Base-by-base conservation (phyloP, 495 filamentous ascomycete genomes). In the Penicillium chermesinum region DNA sequence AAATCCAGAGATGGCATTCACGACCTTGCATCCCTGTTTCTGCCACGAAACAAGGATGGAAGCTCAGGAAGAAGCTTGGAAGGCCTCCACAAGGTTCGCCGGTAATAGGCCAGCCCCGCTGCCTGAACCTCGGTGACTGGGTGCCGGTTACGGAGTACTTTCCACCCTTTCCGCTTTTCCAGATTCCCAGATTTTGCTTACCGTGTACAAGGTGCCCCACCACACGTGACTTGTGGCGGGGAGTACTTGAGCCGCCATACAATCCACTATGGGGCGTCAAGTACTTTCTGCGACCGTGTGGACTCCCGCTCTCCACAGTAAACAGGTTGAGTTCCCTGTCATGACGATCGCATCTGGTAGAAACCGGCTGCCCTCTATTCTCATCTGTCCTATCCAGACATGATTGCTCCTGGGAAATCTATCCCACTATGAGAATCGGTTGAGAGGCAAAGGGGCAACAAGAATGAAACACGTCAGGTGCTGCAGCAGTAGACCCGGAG, bases 221-320 rank as follows among this genome's bases (percentile, higher is more conserved):
- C 5, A 10, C 25, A 30, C 25, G 25, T 30, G 25, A 30, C 25
- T 10, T 5, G 25, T 30, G 25, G 25, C 25, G 25, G 25, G 25
- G 25, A 30, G n/a, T 30, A 30, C 25, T 30, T 30, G 25, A 30
- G 25, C 25, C 25, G 25, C 25, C 25, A 30, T 30, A 30, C 25
- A 30, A 30, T 30, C 25, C 25, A 30, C 25, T 30, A 30, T 30
- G 25, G 25, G 25, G 5, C 25, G 5, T 10, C 5, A 30, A 30
- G 25, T 30, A 30, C 25, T 10, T 30, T 30, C 25, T 4, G 25
- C 5, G 25, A 13, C 6, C 35, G 40, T 44, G 13, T 33, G 41
- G 41, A 21, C 48, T 9, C 18, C 16, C 25, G 13, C 18, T 55
- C 52, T 44, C 52, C 52, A 50, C 52, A 39, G 42, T 41, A 48